Base-by-base conservation (phyloP, 2,329 filamentous ascomycete species). In the Elsinoe arachidis region DNA sequence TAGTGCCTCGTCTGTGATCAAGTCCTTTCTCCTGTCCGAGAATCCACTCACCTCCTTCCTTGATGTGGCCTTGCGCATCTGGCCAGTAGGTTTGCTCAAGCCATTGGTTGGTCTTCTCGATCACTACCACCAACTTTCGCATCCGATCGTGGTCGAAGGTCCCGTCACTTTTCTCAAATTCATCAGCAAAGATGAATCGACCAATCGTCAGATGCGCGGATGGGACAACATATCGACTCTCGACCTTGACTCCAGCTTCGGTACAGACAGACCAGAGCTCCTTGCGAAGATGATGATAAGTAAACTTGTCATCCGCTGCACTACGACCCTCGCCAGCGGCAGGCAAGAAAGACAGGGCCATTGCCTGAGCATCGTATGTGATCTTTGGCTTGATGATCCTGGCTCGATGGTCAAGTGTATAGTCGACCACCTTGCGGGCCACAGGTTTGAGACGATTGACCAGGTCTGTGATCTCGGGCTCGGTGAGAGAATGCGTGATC, bases 171-270 rank as follows among this genome's bases (percentile, higher is more conserved):
- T 69, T 68, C 37, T 67, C 65, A 38, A 78, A 75, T 43, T 91
- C 88, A 11, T 78, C 74, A 39, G 83, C 79, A 9, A 78, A 79
- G 43, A 96, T 79, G 68, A 93, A 96, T 2, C 92, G 79, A 0
- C 82, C 91, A 58, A 97, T 80, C 0, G 92, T 96, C 66, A 96
- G 80, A 73, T 97, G 92, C 14, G 89, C 90, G 47, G 87, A 92
- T 1, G 91, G 91, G 1, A 95, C 89, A 21, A 91, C 84, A 69
- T 96, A 97, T 58, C 92, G 79, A 55, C 87, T 88, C 19, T 79
- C 85, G 34, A 96, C 79, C 14, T 79, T 73, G n/a, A 92, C 76
- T 1, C 87, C 88, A 0, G 83, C 78, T 2, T 73, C 74, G 46
- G 76, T 74, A 2, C 82, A 80, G 23, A 82, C 74, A 51, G 80